Percentiles rank a stretch among this genome's conserved stretches.
Evolutionary conservation across 2,329 filamentous ascomycete species (phyloP).

Genomic region (Xylariaceae sp.): DNA sequence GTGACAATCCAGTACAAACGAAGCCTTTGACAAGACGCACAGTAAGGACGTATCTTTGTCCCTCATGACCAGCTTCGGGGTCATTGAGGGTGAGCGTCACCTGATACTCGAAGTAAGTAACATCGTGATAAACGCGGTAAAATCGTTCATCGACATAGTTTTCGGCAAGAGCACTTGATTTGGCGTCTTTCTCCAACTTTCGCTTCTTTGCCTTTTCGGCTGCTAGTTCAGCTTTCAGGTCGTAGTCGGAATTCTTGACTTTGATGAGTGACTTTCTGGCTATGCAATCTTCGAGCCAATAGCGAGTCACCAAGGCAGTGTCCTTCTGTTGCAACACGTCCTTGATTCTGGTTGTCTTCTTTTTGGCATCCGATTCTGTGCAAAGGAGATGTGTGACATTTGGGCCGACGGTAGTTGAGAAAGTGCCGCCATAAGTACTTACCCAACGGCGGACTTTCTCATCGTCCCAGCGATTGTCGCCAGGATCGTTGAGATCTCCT

Average conservation of each 20-base stretch:
- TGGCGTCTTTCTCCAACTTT: slow-evolving; percentile 15
- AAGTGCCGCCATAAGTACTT: slow-evolving; percentile 55
- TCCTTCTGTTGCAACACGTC: slow-evolving; percentile 37
- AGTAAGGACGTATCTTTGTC: slow-evolving; percentile 57
- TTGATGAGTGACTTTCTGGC: slow-evolving; percentile 22
- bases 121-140: slow-evolving; percentile 58
- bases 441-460: slow-evolving; percentile 66
- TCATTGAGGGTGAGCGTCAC: slow-evolving; percentile 56
- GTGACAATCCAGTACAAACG: not conserved
- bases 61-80: slow-evolving; percentile 38
- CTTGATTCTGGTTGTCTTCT: slow-evolving; percentile 38
- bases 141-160: not conserved
- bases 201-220: slow-evolving; percentile 29
- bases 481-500: slow-evolving; percentile 51
- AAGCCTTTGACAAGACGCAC: slow-evolving; percentile 39
- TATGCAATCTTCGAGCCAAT: slow-evolving; percentile 52
- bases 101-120: slow-evolving; percentile 59
- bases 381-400: slow-evolving; percentile 71
- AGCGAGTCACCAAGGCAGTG: slow-evolving; percentile 40
- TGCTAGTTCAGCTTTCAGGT: not conserved
- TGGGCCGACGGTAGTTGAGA: slow-evolving; percentile 46
- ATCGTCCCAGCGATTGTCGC: slow-evolving; percentile 37
- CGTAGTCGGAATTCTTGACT: slow-evolving; percentile 43
- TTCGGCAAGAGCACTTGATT: not conserved
- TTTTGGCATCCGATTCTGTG: slow-evolving; percentile 57